Evolutionary conservation across 192 early-diverging fungal species (phyloP), one percentile per base, ranked within the genome.

Genomic region (Fimicolochytrium jonesii): DNA sequence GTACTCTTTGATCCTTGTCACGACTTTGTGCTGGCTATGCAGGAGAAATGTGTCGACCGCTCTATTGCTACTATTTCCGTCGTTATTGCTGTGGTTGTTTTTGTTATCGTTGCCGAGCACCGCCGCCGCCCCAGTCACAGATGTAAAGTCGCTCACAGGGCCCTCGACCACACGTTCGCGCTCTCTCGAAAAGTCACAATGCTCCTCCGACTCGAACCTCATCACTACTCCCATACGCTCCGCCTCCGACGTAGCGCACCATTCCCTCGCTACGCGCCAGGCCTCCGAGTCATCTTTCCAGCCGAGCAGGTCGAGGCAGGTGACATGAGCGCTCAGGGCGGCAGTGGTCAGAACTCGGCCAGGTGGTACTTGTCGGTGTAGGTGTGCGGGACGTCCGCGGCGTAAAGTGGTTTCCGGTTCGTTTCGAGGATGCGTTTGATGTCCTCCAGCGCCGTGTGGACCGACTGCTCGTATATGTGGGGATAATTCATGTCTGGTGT

Each of bases 361-460:
- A 71, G 41, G n/a, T 36, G 53, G 55, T 59, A 71, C 23, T 71
- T 71, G 57, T 71, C 56, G 2, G 4, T 9, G 30, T 71, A 71
- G 30, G 33, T 13, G 56, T 71, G 69, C 31, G 44, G 52, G 9
- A 66, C 56, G 15, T 64, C 39, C 6, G 10, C 37, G 6, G 53
- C n/a, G n/a, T n/a, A n/a, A n/a, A n/a, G n/a, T n/a, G n/a, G n/a
- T n/a, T n/a, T n/a, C n/a, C n/a, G n/a, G n/a, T n/a, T n/a, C n/a
- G n/a, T n/a, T n/a, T n/a, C n/a, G n/a, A n/a, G n/a, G n/a, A n/a
- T n/a, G n/a, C n/a, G n/a, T n/a, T n/a, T n/a, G n/a, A n/a, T n/a
- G n/a, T n/a, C n/a, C n/a, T n/a, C n/a, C n/a, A n/a, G n/a, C n/a
- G n/a, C n/a, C n/a, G n/a, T n/a, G n/a, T n/a, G n/a, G n/a, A n/a